phyloP scores from a whole-genome alignment of 176 grass and related monocot species.

The Triticum turgidum region DNA sequence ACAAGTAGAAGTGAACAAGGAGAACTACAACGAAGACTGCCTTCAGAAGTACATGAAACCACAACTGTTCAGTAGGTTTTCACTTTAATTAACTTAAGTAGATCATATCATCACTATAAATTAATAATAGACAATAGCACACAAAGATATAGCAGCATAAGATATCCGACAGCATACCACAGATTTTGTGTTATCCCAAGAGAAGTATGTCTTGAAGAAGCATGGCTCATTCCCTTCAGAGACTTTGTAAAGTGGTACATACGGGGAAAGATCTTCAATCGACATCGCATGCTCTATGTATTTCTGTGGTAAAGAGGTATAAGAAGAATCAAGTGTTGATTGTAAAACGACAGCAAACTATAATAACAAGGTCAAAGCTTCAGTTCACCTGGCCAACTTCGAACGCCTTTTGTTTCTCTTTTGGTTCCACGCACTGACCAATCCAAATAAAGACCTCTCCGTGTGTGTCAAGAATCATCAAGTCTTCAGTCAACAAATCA shows the following conservation, averaged over 20 bases:
- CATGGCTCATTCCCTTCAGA: slow-evolving; percentile 84
- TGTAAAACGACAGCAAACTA: background rate
- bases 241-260: slow-evolving; percentile 83
- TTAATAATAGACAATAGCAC: slow-evolving; percentile 13
- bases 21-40: background rate
- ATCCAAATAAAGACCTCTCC: slow-evolving; percentile 93
- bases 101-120: background rate
- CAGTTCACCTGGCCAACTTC: slow-evolving; percentile 66
- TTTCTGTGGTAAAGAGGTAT: slow-evolving; percentile 47
- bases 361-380: slow-evolving; percentile 26
- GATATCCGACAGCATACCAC: slow-evolving; percentile 49
- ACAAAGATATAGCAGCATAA: slow-evolving; percentile 25
- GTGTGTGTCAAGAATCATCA: slow-evolving; percentile 87
- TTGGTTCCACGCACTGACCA: slow-evolving; percentile 77
- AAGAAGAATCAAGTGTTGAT: background rate
- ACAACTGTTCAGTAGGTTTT: background rate
- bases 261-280: slow-evolving; percentile 72
- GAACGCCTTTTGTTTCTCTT: slow-evolving; percentile 89
- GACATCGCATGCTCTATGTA: slow-evolving; percentile 85
- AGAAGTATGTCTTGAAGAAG: slow-evolving; percentile 94
- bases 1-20: background rate
- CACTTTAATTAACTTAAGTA: slow-evolving; percentile 14
- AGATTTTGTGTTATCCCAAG: slow-evolving; percentile 84
- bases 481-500: slow-evolving; percentile 97
- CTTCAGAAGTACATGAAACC: slow-evolving; percentile 5